Percentiles rank a stretch among this genome's conserved stretches.
These are phyloP conservation scores for Mycosphaerella sp. DNA, from an alignment of 2,329 filamentous ascomycete species.

Conservation along the genomic window DNA sequence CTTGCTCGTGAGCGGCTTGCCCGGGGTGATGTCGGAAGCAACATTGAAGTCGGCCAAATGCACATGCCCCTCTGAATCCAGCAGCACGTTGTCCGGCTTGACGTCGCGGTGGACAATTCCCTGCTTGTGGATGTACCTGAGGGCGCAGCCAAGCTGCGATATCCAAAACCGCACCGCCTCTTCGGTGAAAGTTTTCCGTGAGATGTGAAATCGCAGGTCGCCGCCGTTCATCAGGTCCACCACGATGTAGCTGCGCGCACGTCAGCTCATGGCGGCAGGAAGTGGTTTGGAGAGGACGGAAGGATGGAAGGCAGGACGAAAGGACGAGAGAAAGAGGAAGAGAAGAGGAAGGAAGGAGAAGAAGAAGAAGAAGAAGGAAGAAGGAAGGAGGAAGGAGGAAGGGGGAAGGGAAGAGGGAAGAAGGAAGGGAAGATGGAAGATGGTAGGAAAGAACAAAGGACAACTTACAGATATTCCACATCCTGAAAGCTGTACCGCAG, in stretches of 20 bases:
- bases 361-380: too few species aligned
- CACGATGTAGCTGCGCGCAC: conserved; percentile 64
- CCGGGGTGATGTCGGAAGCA: conserved; percentile 81
- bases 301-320: too few species aligned
- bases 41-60: conserved; percentile 99
- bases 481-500: conserved; percentile 98
- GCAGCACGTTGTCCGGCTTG: conserved; percentile 84
- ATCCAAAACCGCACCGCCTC: conserved; percentile 98
- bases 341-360: too few species aligned
- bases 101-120: conserved; percentile 87
- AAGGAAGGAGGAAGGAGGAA: too few species aligned
- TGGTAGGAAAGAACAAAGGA: background rate
- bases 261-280: conserved; percentile 27
- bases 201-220: conserved; percentile 95
- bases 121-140: conserved; percentile 78
- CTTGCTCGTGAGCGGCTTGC: conserved; percentile 83
- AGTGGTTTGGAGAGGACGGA: background rate
- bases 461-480: conserved; percentile 87
- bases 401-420: too few species aligned
- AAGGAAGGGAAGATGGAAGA: too few species aligned
- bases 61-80: conserved; percentile 86
- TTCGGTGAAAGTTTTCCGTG: conserved; percentile 94
- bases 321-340: too few species aligned
- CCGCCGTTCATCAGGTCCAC: conserved; percentile 98
- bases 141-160: conserved; percentile 81